Evolutionary conservation across 2,329 filamentous ascomycete genomes (phyloP).

Genomic region (Chaetoscypha palmicola): DNA sequence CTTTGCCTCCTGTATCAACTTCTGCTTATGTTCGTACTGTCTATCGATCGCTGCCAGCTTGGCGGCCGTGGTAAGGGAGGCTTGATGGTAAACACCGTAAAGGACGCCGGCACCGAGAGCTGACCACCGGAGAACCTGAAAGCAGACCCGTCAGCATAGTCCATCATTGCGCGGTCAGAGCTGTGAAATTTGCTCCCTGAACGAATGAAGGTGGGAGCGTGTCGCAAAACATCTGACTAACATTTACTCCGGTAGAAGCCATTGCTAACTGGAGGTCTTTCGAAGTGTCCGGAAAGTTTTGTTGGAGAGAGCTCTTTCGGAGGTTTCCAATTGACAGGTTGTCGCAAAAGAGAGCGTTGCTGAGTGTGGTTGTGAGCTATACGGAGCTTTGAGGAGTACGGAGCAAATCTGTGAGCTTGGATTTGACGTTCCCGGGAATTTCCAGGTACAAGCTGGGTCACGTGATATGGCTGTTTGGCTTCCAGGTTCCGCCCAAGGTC

Average conservation of each 20-base stretch:
- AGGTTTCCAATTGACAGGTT: conserved; percentile 25
- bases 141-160: too few relatives aligned
- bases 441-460: background rate
- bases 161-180: too few relatives aligned
- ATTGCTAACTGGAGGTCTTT: conserved; percentile 19
- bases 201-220: too few relatives aligned
- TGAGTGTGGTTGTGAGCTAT: conserved; percentile 18
- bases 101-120: conserved; percentile 85
- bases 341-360: conserved; percentile 17
- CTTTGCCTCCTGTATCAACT: conserved; percentile 89
- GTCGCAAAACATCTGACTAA: conserved; percentile 34
- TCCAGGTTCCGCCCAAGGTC: too few relatives aligned
- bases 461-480: background rate
- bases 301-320: conserved; percentile 13
- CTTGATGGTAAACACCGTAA: conserved; percentile 94
- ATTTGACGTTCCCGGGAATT: conserved; percentile 10
- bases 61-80: conserved; percentile 65
- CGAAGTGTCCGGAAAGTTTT: conserved; percentile 11
- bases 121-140: conserved; percentile 91
- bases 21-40: conserved; percentile 86
- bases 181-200: too few relatives aligned
- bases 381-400: conserved; percentile 20
- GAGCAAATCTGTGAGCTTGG: conserved; percentile 9
- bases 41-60: conserved; percentile 64
- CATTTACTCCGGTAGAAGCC: conserved; percentile 45